Conservation (phyloP, 2,329 filamentous ascomycete species). For the Fusarium sublunatum region DNA sequence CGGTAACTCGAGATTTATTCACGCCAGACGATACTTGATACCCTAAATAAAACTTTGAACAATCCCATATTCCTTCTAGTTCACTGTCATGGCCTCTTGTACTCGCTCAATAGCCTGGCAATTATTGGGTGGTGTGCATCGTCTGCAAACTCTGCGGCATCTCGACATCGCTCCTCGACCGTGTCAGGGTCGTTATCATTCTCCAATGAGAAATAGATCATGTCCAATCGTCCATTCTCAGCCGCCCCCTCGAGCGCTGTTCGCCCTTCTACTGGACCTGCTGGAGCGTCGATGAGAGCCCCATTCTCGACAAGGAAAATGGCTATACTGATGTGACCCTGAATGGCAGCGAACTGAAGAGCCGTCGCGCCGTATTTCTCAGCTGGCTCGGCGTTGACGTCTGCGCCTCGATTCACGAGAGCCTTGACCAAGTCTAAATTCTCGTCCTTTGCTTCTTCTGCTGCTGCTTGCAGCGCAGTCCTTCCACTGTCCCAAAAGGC, state of each 20-base stretch:
- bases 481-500: too few relatives aligned
- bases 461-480: constrained; percentile 41
- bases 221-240: constrained; percentile 18
- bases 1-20: neutral
- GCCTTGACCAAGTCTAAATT: constrained; percentile 37
- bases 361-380: accelerated
- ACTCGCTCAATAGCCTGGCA: neutral
- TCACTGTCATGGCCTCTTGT: neutral
- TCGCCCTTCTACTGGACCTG: accelerated
- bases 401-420: constrained; percentile 52
- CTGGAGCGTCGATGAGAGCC: neutral
- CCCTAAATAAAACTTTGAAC: constrained; percentile 9
- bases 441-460: neutral
- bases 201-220: constrained; percentile 7
- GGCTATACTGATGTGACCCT: neutral
- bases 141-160: constrained; percentile 8
- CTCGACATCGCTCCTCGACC: neutral
- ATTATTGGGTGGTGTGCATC: accelerated
- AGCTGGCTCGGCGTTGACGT: constrained; percentile 47
- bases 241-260: constrained; percentile 14
- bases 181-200: constrained; percentile 13
- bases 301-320: constrained; percentile 4
- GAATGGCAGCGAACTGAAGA: neutral
- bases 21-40: neutral
- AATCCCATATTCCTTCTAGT: accelerated